These are phyloP conservation scores for Candida verbasci DNA, from an alignment of 805 yeast genomes.

Conservation along the genomic window DNA sequence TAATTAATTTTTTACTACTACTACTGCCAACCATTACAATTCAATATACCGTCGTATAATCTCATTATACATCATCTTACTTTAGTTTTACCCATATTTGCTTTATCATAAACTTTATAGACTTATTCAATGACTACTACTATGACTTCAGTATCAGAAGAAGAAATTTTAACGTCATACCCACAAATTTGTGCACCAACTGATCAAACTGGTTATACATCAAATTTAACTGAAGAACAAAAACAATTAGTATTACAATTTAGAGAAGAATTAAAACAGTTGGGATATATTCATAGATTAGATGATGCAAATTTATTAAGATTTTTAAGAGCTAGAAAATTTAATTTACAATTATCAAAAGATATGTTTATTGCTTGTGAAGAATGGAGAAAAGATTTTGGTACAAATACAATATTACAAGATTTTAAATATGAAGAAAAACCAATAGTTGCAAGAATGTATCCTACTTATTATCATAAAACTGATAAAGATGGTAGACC, in stretches of 20 bases:
- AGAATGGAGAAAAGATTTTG: slow-evolving; percentile 84
- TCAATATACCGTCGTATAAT: no score
- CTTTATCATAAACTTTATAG: no score
- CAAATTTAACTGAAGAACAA: slow-evolving; percentile 71
- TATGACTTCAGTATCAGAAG: slow-evolving; percentile 22
- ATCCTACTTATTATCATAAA: slow-evolving; percentile 97
- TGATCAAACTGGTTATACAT: slow-evolving; percentile 72
- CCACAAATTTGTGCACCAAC: slow-evolving; percentile 68
- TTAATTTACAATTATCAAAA: slow-evolving; percentile 73
- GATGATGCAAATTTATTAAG: slow-evolving; percentile 85
- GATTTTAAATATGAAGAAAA: slow-evolving; percentile 95
- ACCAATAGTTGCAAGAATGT: slow-evolving; percentile 78
- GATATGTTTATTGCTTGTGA: slow-evolving; percentile 86
- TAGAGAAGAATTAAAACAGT: slow-evolving; percentile 51
- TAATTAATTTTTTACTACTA: no score
- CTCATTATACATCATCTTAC: no score
- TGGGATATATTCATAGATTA: slow-evolving; percentile 70
- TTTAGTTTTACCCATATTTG: no score
- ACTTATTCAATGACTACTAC: slow-evolving; percentile 2
- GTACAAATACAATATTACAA: slow-evolving; percentile 77
- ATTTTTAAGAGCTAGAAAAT: slow-evolving; percentile 92
- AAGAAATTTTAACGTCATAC: slow-evolving; percentile 50
- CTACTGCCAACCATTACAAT: no score
- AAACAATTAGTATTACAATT: slow-evolving; percentile 53
- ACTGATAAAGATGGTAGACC: slow-evolving; percentile 97